phyloP scores from a whole-genome alignment of 2,329 filamentous ascomycete species.

The Colletotrichum gloeosporioides region DNA sequence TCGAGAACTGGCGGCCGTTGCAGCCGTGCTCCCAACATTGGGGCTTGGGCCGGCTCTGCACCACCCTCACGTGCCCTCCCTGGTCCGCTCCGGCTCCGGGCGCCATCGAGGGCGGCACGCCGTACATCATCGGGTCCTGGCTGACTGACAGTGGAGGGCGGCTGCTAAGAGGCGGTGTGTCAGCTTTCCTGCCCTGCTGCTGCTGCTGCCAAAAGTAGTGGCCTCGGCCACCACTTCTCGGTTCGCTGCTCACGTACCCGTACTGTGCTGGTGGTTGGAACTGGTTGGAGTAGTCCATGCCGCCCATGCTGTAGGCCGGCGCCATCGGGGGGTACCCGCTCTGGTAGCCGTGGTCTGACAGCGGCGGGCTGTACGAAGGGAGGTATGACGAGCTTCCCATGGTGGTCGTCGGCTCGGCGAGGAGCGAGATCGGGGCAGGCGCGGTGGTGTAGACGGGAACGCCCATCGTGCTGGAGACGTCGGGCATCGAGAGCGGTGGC shows the following conservation, averaged over 20 bases:
- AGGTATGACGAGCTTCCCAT: constrained; percentile 50
- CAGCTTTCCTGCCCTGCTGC: not conserved
- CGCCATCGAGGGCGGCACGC: constrained; percentile 42
- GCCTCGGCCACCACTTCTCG: not conserved
- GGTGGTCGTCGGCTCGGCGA: constrained; percentile 53
- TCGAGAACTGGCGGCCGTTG: constrained; percentile 94
- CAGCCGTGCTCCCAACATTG: constrained; percentile 98
- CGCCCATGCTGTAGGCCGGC: constrained; percentile 44
- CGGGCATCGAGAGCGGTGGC: constrained; percentile 48
- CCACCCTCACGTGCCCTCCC: constrained; percentile 65
- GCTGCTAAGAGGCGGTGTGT: constrained; percentile 31
- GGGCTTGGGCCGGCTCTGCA: constrained; percentile 85
- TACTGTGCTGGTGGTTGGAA: constrained; percentile 41
- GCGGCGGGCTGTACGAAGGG: constrained; percentile 53
- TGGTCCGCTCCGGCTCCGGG: constrained; percentile 33
- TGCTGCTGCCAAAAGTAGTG: not conserved
- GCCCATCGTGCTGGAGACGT: constrained; percentile 44
- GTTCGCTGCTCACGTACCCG: constrained; percentile 35
- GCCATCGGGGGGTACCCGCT: constrained; percentile 38
- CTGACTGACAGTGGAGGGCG: constrained; percentile 42
- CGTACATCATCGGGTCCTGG: constrained; percentile 51
- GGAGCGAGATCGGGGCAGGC: constrained; percentile 54
- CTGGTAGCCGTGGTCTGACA: constrained; percentile 47
- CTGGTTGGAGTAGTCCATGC: constrained; percentile 47
- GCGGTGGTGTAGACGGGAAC: constrained; percentile 59